These are phyloP conservation scores for Deinandra increscens DNA, from an alignment of 129 eudicot genomes.

Conservation along the genomic window DNA sequence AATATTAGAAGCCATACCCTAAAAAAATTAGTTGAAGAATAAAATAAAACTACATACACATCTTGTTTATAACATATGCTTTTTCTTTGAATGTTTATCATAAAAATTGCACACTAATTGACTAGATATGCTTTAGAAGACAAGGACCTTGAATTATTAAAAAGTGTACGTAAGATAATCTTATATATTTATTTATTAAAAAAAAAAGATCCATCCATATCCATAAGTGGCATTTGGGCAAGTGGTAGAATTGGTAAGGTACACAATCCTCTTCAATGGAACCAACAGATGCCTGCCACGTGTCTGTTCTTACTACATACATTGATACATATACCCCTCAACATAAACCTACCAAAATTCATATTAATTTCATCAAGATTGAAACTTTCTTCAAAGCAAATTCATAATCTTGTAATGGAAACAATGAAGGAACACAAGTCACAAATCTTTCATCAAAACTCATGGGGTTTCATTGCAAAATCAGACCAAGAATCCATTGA, in stretches of 20 bases:
- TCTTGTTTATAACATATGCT: neutral
- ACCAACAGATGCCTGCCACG: constrained; percentile 33
- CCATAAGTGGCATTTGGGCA: constrained; percentile 22
- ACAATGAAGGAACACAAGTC: constrained; percentile 15
- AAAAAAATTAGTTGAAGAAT: no score
- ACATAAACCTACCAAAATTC: constrained; percentile 22
- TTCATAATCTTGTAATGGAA: constrained; percentile 23
- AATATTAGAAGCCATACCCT: no score
- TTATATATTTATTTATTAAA: neutral
- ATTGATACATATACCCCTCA: no score
- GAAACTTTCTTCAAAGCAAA: constrained; percentile 6
- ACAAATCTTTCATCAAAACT: constrained; percentile 1
- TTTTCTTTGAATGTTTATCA: neutral
- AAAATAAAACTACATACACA: neutral
- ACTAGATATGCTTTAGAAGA: neutral
- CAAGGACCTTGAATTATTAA: constrained; percentile 17
- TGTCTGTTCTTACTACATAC: neutral
- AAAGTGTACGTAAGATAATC: constrained; percentile 21
- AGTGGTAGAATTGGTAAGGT: constrained; percentile 31
- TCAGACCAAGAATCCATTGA: neutral
- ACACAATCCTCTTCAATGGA: constrained; percentile 6
- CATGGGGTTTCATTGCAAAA: no score
- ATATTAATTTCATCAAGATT: constrained; percentile 8
- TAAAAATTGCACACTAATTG: neutral
- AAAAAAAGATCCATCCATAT: constrained; percentile 26